Conservation (phyloP, 192 early-diverging fungal species). For the Rhizophagus clarus region DNA sequence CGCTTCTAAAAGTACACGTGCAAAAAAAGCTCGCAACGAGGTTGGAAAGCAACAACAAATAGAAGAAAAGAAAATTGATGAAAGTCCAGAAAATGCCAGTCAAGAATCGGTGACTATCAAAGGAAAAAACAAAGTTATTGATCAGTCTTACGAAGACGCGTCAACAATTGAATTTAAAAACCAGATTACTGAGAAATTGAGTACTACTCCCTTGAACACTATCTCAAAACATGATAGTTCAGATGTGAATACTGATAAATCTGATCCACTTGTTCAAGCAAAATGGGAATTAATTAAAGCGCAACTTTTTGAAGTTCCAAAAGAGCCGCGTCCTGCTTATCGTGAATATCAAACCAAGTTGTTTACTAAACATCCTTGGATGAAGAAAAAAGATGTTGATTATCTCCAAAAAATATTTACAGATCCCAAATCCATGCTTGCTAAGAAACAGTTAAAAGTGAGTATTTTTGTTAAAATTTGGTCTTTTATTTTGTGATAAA, state of each 20-base stretch:
- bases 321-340: not conserved
- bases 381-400: constrained; percentile 20
- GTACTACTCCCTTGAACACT: not conserved
- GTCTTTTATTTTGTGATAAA: not conserved
- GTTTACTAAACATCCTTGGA: constrained; percentile 5
- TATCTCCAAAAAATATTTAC: not conserved
- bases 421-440: not conserved
- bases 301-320: constrained; percentile 8
- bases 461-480: not conserved
- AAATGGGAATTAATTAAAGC: constrained; percentile 14
- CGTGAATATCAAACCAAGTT: constrained; percentile 1
- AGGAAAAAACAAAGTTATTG: not conserved
- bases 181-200: not conserved
- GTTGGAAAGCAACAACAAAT: not conserved
- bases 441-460: not conserved
- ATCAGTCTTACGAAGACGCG: not conserved
- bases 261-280: not conserved
- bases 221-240: not conserved
- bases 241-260: not conserved
- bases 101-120: not conserved
- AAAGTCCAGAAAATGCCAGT: not conserved
- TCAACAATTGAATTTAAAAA: not conserved
- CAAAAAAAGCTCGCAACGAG: not conserved
- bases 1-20: not conserved
- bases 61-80: not conserved